phyloP scores from a whole-genome alignment of 495 filamentous ascomycete species.

The Aspergillus diversus region DNA sequence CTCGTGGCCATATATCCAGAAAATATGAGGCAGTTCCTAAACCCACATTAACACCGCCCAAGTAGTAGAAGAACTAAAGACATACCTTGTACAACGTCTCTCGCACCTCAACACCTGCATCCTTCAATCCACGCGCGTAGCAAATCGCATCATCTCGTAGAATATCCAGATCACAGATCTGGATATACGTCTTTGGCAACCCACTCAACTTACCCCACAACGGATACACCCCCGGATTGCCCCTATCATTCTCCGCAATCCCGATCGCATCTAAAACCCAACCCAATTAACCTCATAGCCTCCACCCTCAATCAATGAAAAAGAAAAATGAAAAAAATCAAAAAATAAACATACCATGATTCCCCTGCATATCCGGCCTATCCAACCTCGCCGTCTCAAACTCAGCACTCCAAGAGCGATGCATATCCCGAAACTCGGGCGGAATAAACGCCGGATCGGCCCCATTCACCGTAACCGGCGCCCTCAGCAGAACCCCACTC shows the following conservation, averaged over 20 bases:
- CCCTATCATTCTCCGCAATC: not conserved
- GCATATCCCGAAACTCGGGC: not conserved
- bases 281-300: not conserved
- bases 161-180: conserved; percentile 3
- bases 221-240: not conserved
- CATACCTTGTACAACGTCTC: not conserved
- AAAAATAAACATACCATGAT: conserved; percentile 1
- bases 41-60: not conserved
- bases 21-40: conserved; percentile 1
- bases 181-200: not conserved
- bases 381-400: not conserved
- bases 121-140: not conserved
- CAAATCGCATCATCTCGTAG: not conserved
- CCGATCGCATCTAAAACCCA: not conserved
- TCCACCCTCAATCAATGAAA: not conserved
- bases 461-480: not conserved
- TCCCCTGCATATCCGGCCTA: not conserved
- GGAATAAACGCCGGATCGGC: not conserved
- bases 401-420: not conserved
- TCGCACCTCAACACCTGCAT: not conserved
- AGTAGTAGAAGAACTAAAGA: not conserved
- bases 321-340: not conserved
- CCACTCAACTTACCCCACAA: not conserved
- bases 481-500: not conserved
- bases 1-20: conserved; percentile 4